A percentile compares a stretch with the other conserved stretches of the same genome.
Conservation (phyloP, 441 rosid genomes). For the Erodium moschatum region DNA sequence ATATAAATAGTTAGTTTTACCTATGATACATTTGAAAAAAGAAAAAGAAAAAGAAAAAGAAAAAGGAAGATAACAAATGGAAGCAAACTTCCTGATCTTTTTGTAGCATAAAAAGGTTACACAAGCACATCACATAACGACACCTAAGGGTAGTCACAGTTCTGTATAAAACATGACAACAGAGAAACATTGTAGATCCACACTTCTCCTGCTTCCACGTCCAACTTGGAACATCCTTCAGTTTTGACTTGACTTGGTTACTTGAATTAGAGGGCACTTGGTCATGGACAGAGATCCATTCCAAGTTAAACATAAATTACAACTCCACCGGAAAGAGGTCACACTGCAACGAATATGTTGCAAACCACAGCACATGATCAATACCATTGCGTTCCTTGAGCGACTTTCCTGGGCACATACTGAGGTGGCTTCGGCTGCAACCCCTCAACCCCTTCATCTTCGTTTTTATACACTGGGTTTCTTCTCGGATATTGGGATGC, state of each 20-base stretch:
- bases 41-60: too few relatives aligned
- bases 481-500: constrained; percentile 61
- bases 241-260: not conserved
- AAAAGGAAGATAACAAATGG: too few relatives aligned
- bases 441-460: constrained; percentile 59
- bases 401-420: constrained; percentile 68
- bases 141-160: too few relatives aligned
- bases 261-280: not conserved
- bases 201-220: not conserved
- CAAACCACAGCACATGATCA: too few relatives aligned
- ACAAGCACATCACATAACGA: too few relatives aligned
- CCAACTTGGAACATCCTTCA: not conserved
- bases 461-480: constrained; percentile 54
- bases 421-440: constrained; percentile 69
- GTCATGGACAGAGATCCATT: not conserved
- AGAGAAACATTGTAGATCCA: too few relatives aligned
- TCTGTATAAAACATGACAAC: too few relatives aligned
- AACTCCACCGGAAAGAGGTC: not conserved
- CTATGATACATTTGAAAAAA: too few relatives aligned
- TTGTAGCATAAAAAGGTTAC: too few relatives aligned
- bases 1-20: too few relatives aligned
- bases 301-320: not conserved
- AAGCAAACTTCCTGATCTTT: too few relatives aligned
- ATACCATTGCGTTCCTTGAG: constrained; percentile 80
- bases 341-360: too few relatives aligned